Base-by-base conservation (phyloP, 768 basidiomycete species). In the Mycena floridula region DNA sequence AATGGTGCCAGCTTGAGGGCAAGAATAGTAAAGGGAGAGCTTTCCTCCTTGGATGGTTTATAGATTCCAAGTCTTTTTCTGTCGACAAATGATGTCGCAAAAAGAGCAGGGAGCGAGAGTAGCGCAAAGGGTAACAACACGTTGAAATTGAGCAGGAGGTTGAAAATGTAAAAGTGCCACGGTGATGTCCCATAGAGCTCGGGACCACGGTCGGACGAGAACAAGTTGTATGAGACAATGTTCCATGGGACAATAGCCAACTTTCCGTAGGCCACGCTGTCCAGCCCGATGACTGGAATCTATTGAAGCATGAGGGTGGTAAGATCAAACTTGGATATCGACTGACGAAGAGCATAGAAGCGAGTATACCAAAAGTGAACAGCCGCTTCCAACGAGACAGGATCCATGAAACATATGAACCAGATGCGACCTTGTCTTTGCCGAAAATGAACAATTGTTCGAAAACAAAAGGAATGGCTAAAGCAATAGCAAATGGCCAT, bases 131-230 rank as follows among this genome's bases (percentile, higher is more conserved):
- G 82, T 13, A 87, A 62, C 45, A 93, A 65, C 45, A 91, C 63
- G 67, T 98, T 99, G 76, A 98, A 96, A 71, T 96, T 98, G 49
- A 98, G 77, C 48, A 88, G 69, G 46, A 96, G 79, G 66, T 98
- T 99, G 51, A 79, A 66, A 50, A 94, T 51, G 67, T 98, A 98
- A 65, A 82, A 99, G 43, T 77, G 66, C 75, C 81, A 82, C 7
- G 95, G 89, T 39, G 85, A 84, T 16, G 89, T 93, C 38, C 96
- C 96, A 61, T 98, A 98, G 20, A 99, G 77, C 44, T 82, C 77
- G n/a, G 96, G 92, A 1, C 94, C 93, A 24, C 84, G 81, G 37
- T 79, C 76, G 36, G 77, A 60, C 25, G 79, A 79, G 13, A 99
- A 89, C 50, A 98, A 75, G 62, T 99, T 99, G 73, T 99, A 98